Conservation (phyloP, 2,329 filamentous ascomycete genomes). For the Zasmidium angulare region DNA sequence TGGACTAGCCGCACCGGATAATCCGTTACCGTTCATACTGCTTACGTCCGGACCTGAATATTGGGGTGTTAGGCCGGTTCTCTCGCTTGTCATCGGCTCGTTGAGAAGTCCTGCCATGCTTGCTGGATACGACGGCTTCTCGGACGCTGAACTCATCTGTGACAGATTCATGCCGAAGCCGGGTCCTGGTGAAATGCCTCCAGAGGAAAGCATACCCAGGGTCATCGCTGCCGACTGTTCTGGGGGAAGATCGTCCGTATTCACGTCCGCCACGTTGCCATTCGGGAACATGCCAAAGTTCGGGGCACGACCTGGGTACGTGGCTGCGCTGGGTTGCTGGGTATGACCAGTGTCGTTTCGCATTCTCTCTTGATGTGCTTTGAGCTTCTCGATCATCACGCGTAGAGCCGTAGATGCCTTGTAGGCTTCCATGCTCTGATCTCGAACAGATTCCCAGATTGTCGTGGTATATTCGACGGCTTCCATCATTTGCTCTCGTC, state of each 20-base stretch:
- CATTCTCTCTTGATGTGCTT: constrained; percentile 42
- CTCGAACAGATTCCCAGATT: constrained; percentile 78
- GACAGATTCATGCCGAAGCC: constrained; percentile 21
- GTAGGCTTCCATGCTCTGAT: constrained; percentile 82
- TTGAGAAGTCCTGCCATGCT: constrained; percentile 37
- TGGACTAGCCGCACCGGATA: constrained; percentile 31
- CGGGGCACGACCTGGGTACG: constrained; percentile 7
- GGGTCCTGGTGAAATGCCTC: constrained; percentile 53
- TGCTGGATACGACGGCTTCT: constrained; percentile 28
- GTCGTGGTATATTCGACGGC: constrained; percentile 69
- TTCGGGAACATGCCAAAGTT: constrained; percentile 36
- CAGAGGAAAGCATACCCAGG: constrained; percentile 65
- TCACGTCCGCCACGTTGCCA: constrained; percentile 29
- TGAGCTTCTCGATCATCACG: constrained; percentile 80
- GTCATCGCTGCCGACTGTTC: constrained; percentile 69
- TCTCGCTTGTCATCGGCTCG: constrained; percentile 26
- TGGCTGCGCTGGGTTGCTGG: constrained; percentile 4
- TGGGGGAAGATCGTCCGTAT: constrained; percentile 58
- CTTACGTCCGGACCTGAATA: constrained; percentile 36
- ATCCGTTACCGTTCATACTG: constrained; percentile 31
- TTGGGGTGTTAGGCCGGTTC: constrained; percentile 36
- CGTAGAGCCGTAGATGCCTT: constrained; percentile 81
- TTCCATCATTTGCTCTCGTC: constrained; percentile 70
- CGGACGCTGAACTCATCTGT: constrained; percentile 16
- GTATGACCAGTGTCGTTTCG: constrained; percentile 10